Evolutionary conservation across 2,329 filamentous ascomycete species (phyloP).

Genomic region (Fusarium torulosum): DNA sequence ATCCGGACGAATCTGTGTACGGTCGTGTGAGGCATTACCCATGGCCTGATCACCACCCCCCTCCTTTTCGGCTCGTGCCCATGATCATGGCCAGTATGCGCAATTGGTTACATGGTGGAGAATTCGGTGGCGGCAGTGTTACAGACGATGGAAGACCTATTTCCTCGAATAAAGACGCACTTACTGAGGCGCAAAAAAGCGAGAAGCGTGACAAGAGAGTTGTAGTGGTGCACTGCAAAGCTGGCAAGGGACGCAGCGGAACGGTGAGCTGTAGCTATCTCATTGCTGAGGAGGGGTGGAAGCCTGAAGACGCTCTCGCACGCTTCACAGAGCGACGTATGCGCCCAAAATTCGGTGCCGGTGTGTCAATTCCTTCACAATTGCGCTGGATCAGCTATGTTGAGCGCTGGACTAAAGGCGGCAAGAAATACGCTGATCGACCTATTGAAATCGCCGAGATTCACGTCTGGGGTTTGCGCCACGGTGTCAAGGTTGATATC

Average conservation of each 20-base stretch:
- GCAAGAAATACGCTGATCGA: conserved; percentile 85
- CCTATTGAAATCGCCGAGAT: conserved; percentile 88
- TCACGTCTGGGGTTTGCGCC: conserved; percentile 87
- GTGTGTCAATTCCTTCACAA: conserved; percentile 94
- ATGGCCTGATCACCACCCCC: conserved; percentile 97
- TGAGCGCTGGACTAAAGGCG: conserved; percentile 81
- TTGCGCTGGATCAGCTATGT: conserved; percentile 89
- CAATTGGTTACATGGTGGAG: conserved; percentile 78
- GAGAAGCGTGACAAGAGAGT: conserved; percentile 67
- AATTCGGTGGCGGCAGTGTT: conserved; percentile 49
- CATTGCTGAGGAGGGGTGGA: conserved; percentile 83
- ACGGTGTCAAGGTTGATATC: conserved; percentile 88
- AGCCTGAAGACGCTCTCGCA: conserved; percentile 63
- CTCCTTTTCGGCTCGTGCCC: conserved; percentile 89
- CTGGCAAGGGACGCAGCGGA: conserved; percentile 93
- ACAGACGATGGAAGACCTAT: conserved; percentile 33
- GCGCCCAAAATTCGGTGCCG: conserved; percentile 87
- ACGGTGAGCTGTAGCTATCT: conserved; percentile 90
- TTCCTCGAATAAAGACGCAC: conserved; percentile 26
- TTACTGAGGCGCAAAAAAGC: conserved; percentile 50
- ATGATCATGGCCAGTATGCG: conserved; percentile 93
- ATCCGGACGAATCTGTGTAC: conserved; percentile 91
- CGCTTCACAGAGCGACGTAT: conserved; percentile 85
- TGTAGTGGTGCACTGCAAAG: conserved; percentile 95
- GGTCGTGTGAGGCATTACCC: conserved; percentile 89